Evolutionary conservation across 129 eudicot species (phyloP), one percentile per base, ranked within the genome.

Genomic region (Ambrosia artemisiifolia): DNA sequence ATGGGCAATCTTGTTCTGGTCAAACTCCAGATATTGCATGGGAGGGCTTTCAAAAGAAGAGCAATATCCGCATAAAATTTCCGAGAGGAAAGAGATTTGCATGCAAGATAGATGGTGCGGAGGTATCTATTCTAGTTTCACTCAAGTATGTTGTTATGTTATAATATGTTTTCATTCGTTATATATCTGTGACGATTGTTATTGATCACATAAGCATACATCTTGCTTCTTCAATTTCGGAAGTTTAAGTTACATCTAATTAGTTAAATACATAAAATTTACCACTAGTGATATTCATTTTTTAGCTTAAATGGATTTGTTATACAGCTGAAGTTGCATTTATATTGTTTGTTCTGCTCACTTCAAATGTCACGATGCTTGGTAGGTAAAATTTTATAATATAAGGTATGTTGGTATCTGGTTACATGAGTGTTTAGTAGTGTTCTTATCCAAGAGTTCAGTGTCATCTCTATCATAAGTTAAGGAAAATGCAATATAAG

Each of bases 11-110:
- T 6, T 83, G 96, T 67, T 85, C 86, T 56, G 99, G 97, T 67
- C 94, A 86, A 82, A 95, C 99, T 59, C 97, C 99, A 75, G 94
- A 86, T 77, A 90, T 89, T 62, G 99, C 91, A 69, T 95, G 99
- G 97, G 89, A 90, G 42, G 84, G 84, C 47, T 95, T 91, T 75
- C 91, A 95, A 78, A 90, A 85, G 81, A 90, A 88, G 83, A 79
- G 88, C 32, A 72, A 78, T 59, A 77, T 83, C 67, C 88, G 78
- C 17, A 65, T 82, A 48, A 95, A 88, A 65, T 51, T 81, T 76
- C 71, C 79, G 91, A 88, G 78, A 79, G 96, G 92, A 42, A 95
- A 88, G 84, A 90, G 97, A 86, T 84, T 76, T 77, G 88, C 97
- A 7, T 80, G 94, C 82, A 95, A 95, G 84, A 83, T 95, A 70